phyloP scores from a whole-genome alignment of 768 basidiomycete species.

The Pisolithus albus region DNA sequence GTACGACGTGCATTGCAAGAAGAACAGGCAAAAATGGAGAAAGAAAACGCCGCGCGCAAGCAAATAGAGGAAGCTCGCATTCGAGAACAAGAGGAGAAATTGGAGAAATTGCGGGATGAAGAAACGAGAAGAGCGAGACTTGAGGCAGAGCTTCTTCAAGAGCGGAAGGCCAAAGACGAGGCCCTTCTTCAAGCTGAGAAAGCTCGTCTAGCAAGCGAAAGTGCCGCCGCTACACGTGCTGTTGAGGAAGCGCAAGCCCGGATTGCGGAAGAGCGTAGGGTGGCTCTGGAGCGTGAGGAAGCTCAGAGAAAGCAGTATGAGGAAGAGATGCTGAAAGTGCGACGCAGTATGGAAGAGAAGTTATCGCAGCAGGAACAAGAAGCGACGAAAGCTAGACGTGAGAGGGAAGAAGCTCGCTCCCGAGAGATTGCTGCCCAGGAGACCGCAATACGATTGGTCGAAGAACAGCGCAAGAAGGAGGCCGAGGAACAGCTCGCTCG shows the following conservation, averaged over 20 bases:
- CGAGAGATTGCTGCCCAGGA: constrained; percentile 24
- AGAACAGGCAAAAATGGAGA: constrained; percentile 20
- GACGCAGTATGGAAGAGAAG: constrained; percentile 16
- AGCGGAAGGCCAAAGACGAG: constrained; percentile 15
- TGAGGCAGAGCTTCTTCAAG: constrained; percentile 21
- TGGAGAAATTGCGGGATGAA: constrained; percentile 23
- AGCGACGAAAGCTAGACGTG: constrained; percentile 20
- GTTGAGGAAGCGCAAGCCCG: constrained; percentile 16
- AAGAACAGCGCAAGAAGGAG: constrained; percentile 24
- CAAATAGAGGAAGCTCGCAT: constrained; percentile 21
- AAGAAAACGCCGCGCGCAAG: constrained; percentile 12
- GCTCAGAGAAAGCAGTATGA: constrained; percentile 20
- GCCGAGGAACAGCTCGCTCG: constrained; percentile 21
- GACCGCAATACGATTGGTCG: constrained; percentile 22
- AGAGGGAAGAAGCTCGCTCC: constrained; percentile 21
- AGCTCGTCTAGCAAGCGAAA: constrained; percentile 15
- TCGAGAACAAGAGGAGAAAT: constrained; percentile 21
- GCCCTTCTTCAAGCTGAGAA: constrained; percentile 11
- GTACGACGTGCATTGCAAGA: constrained; percentile 19
- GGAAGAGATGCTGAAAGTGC: constrained; percentile 21
- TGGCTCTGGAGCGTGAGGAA: constrained; percentile 19
- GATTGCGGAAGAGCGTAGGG: constrained; percentile 23
- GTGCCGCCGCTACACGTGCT: constrained; percentile 10
- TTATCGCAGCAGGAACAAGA: constrained; percentile 18
- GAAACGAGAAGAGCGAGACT: constrained; percentile 19